phyloP scores from a whole-genome alignment of 176 grass and related monocot species.

The Juncus effusus region DNA sequence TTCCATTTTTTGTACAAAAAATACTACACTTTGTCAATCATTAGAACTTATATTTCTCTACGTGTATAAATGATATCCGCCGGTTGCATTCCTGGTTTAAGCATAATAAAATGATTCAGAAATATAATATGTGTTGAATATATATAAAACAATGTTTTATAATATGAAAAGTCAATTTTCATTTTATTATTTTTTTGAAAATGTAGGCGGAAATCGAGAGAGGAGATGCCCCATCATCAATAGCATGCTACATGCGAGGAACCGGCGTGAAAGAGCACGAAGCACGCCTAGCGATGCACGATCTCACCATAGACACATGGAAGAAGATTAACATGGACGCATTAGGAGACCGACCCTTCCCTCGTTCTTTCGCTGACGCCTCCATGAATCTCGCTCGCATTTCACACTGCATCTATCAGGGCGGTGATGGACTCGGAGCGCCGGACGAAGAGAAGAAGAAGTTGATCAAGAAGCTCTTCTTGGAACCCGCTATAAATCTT shows the following conservation, averaged over 20 bases:
- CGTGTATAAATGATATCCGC: not conserved
- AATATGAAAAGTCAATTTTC: not conserved
- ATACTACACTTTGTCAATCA: not conserved
- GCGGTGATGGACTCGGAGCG: constrained; percentile 32
- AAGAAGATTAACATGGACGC: constrained; percentile 36
- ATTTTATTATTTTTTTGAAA: not conserved
- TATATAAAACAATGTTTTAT: not conserved
- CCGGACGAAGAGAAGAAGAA: constrained; percentile 28
- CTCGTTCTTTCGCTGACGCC: not conserved
- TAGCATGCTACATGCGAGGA: constrained; percentile 38
- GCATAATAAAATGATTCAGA: too few relatives aligned
- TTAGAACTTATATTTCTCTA: not conserved
- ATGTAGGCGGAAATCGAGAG: constrained; percentile 27
- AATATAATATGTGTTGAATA: too few relatives aligned
- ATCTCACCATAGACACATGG: constrained; percentile 22
- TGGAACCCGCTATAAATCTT: constrained; percentile 7
- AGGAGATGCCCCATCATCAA: constrained; percentile 35
- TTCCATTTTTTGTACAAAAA: not conserved
- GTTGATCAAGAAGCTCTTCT: constrained; percentile 25
- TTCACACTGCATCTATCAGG: constrained; percentile 40
- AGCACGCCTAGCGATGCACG: constrained; percentile 9
- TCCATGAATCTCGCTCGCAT: constrained; percentile 41
- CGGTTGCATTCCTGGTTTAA: too few relatives aligned
- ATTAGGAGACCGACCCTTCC: not conserved
- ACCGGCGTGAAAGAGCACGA: constrained; percentile 13